Percentiles rank a stretch among this genome's conserved stretches.
phyloP scores from a whole-genome alignment of 805 yeast species.

The Starmerella sirachaensis region DNA sequence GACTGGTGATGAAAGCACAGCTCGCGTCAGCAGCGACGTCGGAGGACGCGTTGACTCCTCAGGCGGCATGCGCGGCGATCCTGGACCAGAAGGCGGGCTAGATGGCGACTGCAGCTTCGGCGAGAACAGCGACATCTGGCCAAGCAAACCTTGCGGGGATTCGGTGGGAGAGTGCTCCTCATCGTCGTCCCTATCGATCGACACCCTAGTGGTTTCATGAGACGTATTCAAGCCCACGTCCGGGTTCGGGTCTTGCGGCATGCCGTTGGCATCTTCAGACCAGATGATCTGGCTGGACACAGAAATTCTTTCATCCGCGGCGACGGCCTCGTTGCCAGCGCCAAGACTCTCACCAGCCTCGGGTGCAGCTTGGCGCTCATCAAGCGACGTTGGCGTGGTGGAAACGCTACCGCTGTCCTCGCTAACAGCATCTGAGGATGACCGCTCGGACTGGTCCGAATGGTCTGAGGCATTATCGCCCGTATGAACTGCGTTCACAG shows the following conservation, averaged over 20 bases:
- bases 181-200: neutral
- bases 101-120: too few relatives aligned
- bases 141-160: too few relatives aligned
- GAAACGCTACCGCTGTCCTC: constrained; percentile 9
- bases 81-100: too few relatives aligned
- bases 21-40: too few relatives aligned
- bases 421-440: constrained; percentile 4
- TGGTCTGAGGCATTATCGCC: too few relatives aligned
- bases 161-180: constrained; percentile 1
- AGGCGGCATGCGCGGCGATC: too few relatives aligned
- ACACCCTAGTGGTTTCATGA: neutral
- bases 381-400: constrained; percentile 10
- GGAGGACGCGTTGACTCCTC: too few relatives aligned
- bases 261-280: constrained; percentile 20
- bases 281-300: constrained; percentile 22
- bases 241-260: neutral
- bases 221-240: constrained; percentile 7
- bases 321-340: neutral
- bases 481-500: too few relatives aligned
- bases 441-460: constrained; percentile 1
- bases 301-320: too few relatives aligned
- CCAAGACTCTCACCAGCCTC: neutral
- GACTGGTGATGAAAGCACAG: too few relatives aligned
- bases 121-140: too few relatives aligned
- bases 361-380: neutral